These are phyloP conservation scores for Actinomortierella wolfii DNA, from an alignment of 371 early-diverging fungal species.

Conservation along the genomic window DNA sequence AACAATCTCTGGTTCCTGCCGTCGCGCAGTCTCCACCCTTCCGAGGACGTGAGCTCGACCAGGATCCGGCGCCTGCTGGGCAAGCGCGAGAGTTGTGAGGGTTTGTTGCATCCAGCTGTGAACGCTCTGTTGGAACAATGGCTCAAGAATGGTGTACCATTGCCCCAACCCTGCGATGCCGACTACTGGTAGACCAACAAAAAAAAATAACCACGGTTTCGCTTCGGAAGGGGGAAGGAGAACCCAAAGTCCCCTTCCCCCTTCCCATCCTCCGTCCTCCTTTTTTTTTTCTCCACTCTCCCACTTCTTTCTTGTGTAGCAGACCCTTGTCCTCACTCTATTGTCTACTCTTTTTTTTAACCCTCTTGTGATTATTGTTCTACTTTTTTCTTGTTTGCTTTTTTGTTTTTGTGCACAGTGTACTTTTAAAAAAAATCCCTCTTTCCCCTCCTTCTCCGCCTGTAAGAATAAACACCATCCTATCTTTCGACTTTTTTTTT, in stretches of 20 bases:
- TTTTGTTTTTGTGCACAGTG: background rate
- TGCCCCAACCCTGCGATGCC: background rate
- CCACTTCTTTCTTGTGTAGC: constrained; percentile 6
- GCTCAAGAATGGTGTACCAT: background rate
- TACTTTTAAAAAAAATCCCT: background rate
- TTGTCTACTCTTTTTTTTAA: background rate
- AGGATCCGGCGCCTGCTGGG: constrained; percentile 25
- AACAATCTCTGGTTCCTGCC: constrained; percentile 44
- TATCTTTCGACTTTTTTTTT: too few relatives aligned
- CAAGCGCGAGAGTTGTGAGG: constrained; percentile 24
- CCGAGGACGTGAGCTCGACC: constrained; percentile 43
- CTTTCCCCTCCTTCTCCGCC: too few relatives aligned
- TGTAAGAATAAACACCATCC: too few relatives aligned
- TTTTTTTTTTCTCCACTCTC: constrained; percentile 1
- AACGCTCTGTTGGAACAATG: constrained; percentile 17
- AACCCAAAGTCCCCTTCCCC: constrained; percentile 2
- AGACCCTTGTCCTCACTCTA: background rate
- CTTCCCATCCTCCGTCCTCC: background rate
- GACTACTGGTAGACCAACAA: background rate
- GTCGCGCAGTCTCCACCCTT: constrained; percentile 22
- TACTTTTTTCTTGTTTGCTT: background rate
- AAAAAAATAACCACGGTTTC: background rate
- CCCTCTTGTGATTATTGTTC: too few relatives aligned
- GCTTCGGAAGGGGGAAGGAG: background rate
- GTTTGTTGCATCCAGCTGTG: constrained; percentile 32